Conservation (phyloP, 805 yeast species). For the Aciculoconidium aculeatum region DNA sequence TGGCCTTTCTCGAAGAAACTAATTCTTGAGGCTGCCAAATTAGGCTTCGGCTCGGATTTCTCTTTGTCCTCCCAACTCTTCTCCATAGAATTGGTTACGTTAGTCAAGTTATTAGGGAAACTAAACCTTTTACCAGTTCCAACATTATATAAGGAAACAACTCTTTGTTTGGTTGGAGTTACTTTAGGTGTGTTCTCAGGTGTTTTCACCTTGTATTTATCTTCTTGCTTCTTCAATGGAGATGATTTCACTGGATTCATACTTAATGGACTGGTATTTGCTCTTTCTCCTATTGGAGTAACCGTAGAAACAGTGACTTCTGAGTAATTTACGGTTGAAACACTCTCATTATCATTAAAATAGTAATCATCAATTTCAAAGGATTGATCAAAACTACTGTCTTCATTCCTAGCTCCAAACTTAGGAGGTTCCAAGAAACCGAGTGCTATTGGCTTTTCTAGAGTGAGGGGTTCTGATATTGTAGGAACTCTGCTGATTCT, state of each 20-base stretch:
- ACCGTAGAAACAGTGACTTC: conserved; percentile 7
- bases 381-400: conserved; percentile 4
- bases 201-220: not conserved
- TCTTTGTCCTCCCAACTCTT: no score
- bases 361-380: conserved; percentile 8
- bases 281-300: not conserved
- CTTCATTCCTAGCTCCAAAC: not conserved
- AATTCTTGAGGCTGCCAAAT: no score
- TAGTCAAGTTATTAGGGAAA: conserved; percentile 30
- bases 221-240: conserved; percentile 2
- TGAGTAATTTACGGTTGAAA: conserved; percentile 9
- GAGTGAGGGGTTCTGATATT: conserved; percentile 1
- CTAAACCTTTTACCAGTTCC: conserved; percentile 33
- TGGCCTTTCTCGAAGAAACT: conserved; percentile 20
- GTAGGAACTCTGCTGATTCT: conserved; percentile 9
- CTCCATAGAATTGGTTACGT: conserved; percentile 29
- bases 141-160: conserved; percentile 19
- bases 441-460: not conserved
- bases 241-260: not conserved
- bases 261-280: not conserved
- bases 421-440: conserved; percentile 3
- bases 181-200: not conserved
- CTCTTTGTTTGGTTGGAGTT: conserved; percentile 3
- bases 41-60: no score
- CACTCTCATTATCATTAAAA: conserved; percentile 8